phyloP scores from a whole-genome alignment of 1,284 basidiomycete species.

The Amylostereum areolatum region DNA sequence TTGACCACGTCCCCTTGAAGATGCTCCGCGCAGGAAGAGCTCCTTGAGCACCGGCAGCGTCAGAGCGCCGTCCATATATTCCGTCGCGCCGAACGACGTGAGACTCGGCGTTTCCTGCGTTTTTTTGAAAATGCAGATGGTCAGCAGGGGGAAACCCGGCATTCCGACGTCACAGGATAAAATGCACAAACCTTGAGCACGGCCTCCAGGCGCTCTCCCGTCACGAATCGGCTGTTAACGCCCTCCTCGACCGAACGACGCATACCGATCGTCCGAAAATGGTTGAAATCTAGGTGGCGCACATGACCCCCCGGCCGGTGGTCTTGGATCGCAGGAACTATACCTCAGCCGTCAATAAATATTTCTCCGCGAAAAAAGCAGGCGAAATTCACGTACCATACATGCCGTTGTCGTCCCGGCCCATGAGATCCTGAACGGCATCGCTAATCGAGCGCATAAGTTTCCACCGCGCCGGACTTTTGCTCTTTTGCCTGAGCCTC shows the following conservation, averaged over 20 bases:
- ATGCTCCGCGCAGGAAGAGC: slow-evolving; percentile 75
- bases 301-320: slow-evolving; percentile 73
- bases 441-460: slow-evolving; percentile 69
- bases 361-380: slow-evolving; percentile 6
- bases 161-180: slow-evolving; percentile 12
- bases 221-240: slow-evolving; percentile 87
- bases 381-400: slow-evolving; percentile 45
- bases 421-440: slow-evolving; percentile 64
- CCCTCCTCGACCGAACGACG: slow-evolving; percentile 89
- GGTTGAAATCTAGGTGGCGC: slow-evolving; percentile 82
- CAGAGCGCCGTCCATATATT: slow-evolving; percentile 92
- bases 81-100: slow-evolving; percentile 82
- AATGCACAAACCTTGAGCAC: slow-evolving; percentile 64
- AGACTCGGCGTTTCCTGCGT: slow-evolving; percentile 80
- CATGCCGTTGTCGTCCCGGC: slow-evolving; percentile 54
- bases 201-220: slow-evolving; percentile 77
- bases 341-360: slow-evolving; percentile 4
- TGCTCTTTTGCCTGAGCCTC: slow-evolving; percentile 65
- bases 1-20: slow-evolving; percentile 62
- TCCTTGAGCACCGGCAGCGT: slow-evolving; percentile 79
- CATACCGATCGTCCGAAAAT: slow-evolving; percentile 94
- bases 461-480: slow-evolving; percentile 77
- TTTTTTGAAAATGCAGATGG: too few relatives aligned
- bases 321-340: slow-evolving; percentile 70
- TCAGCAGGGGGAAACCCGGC: neutral